These are phyloP conservation scores for Saccharum officinarum DNA, from an alignment of 176 grass and related monocot species.

Conservation along the genomic window DNA sequence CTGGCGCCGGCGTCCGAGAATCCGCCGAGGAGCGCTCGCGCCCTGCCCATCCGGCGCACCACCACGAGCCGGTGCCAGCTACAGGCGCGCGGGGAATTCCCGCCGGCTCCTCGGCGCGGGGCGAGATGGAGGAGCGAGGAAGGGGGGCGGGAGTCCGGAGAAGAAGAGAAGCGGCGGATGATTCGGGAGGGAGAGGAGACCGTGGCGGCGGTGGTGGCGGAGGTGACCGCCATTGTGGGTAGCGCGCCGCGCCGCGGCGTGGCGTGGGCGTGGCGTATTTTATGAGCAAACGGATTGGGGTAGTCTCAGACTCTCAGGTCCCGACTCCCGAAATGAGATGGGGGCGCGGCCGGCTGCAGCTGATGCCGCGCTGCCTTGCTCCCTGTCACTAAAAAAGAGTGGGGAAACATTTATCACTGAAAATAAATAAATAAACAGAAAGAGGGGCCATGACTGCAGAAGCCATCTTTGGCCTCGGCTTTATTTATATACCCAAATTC, in stretches of 20 bases:
- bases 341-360: not conserved
- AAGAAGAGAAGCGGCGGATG: not conserved
- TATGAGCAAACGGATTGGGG: conserved; percentile 37
- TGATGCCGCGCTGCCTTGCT: not conserved
- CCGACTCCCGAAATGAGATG: not conserved
- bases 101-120: not conserved
- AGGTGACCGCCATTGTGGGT: conserved; percentile 44
- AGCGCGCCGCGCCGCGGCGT: conserved; percentile 22
- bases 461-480: too few species aligned
- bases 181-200: conserved; percentile 7
- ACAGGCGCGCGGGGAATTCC: not conserved
- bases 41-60: not conserved
- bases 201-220: not conserved
- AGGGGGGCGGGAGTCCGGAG: conserved; percentile 7
- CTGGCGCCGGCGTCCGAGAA: conserved; percentile 31
- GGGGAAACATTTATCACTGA: too few species aligned
- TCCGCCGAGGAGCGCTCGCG: conserved; percentile 25
- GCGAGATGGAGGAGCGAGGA: conserved; percentile 16
- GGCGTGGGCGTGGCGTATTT: not conserved
- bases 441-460: not conserved
- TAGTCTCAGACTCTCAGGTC: not conserved
- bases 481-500: too few species aligned
- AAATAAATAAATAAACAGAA: not conserved
- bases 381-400: conserved; percentile 14
- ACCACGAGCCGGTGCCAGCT: not conserved